Conservation (phyloP, 2,329 filamentous ascomycete species). For the Pseudogymnoascus sp. region DNA sequence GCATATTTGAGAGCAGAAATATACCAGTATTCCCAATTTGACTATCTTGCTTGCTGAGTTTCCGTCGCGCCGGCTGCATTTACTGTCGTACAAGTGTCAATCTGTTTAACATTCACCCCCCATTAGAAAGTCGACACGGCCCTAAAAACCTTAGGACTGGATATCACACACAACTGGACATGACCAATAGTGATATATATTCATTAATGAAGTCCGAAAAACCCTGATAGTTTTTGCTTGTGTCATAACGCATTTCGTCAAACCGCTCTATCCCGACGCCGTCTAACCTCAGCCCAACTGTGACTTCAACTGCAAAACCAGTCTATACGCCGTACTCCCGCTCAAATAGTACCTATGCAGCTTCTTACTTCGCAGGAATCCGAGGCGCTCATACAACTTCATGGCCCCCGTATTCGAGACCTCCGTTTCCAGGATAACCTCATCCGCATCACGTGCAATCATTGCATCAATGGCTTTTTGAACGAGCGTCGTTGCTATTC, state of each 20-base stretch:
- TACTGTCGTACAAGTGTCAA: not conserved
- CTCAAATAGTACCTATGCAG: conserved; percentile 94
- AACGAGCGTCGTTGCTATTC: conserved; percentile 86
- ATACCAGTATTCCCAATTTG: not conserved
- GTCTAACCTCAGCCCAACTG: not conserved
- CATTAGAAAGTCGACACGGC: not conserved
- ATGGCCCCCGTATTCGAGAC: conserved; percentile 86
- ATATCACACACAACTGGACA: not conserved
- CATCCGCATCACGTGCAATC: conserved; percentile 75
- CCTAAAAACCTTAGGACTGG: not conserved
- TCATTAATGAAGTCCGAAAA: not conserved
- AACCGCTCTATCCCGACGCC: not conserved
- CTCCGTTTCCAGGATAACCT: conserved; percentile 94
- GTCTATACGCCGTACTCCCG: conserved; percentile 85
- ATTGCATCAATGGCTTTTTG: conserved; percentile 86
- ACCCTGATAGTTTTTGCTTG: not conserved
- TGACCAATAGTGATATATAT: not conserved
- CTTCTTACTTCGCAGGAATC: conserved; percentile 86
- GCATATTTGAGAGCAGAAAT: not conserved
- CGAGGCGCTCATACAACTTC: conserved; percentile 84
- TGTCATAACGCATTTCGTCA: conserved; percentile 3
- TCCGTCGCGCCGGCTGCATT: not conserved
- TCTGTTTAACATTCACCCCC: not conserved
- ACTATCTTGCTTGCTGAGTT: not conserved
- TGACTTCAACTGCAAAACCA: conserved; percentile 55